These are phyloP conservation scores for Murraya koenigii DNA, from an alignment of 345 rosid genomes.

Conservation along the genomic window DNA sequence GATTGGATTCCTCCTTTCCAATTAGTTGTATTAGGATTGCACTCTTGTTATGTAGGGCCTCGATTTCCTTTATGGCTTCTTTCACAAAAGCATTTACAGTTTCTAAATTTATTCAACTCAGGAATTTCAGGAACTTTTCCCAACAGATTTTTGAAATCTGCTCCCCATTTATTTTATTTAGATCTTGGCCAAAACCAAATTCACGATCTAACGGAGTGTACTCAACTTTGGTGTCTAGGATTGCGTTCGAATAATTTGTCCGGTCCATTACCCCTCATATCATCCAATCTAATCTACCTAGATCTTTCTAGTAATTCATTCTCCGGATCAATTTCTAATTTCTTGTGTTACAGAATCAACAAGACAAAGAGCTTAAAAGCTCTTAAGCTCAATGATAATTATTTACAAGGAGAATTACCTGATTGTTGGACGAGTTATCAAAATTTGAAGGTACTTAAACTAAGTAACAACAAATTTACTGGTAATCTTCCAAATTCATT, in stretches of 20 bases:
- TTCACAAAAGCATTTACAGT: neutral
- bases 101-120: constrained; percentile 29
- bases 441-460: too few relatives aligned
- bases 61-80: constrained; percentile 34
- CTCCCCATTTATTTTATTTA: neutral
- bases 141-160: neutral
- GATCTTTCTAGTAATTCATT: constrained; percentile 41
- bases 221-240: constrained; percentile 6
- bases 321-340: constrained; percentile 24
- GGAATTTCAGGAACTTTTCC: constrained; percentile 25
- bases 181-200: constrained; percentile 30
- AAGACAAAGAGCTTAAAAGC: constrained; percentile 8
- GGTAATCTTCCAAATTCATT: too few relatives aligned
- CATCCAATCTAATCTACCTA: constrained; percentile 12
- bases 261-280: constrained; percentile 13
- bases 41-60: constrained; percentile 27
- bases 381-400: constrained; percentile 37
- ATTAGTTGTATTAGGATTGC: constrained; percentile 13
- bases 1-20: constrained; percentile 36
- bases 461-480: too few relatives aligned
- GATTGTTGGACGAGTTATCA: too few relatives aligned
- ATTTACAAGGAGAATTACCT: neutral
- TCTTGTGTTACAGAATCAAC: constrained; percentile 23
- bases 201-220: constrained; percentile 4
- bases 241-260: constrained; percentile 18